Percentiles rank a stretch among this genome's conserved stretches.
Conservation (phyloP, 768 basidiomycete genomes). For the Calocera cornea region DNA sequence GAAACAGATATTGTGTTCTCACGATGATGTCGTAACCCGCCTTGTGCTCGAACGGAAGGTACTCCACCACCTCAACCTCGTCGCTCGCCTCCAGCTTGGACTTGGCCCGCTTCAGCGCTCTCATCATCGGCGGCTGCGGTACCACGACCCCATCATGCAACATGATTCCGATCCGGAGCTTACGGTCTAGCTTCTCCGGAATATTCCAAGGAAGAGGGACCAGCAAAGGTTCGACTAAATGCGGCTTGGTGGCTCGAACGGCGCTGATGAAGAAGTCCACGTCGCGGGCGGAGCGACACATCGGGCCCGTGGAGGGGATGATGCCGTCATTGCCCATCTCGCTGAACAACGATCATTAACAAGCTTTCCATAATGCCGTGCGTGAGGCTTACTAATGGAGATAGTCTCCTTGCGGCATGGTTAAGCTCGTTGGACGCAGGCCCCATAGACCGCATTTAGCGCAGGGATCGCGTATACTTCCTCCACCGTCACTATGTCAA, state of each 20-base stretch:
- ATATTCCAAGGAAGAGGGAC: neutral
- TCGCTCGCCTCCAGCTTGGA: neutral
- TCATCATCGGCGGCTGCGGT: neutral
- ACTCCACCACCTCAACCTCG: conserved; percentile 2
- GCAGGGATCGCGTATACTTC: neutral
- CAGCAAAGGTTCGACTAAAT: neutral
- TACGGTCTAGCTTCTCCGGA: neutral
- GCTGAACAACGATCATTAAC: neutral
- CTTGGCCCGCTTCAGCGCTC: neutral
- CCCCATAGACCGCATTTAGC: neutral
- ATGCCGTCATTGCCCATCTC: neutral
- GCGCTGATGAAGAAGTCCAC: conserved; percentile 1
- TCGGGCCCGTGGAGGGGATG: neutral
- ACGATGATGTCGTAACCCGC: neutral
- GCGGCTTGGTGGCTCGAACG: neutral
- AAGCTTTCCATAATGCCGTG: no score
- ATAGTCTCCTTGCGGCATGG: neutral
- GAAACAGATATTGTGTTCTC: neutral
- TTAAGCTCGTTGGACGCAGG: neutral
- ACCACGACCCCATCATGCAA: neutral
- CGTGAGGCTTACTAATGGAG: neutral
- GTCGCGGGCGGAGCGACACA: neutral
- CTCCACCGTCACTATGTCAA: neutral
- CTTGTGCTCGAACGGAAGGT: neutral
- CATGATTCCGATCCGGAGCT: conserved; percentile 6